phyloP scores from a whole-genome alignment of 805 yeast genomes.

The Jamesozyma hellenica region DNA sequence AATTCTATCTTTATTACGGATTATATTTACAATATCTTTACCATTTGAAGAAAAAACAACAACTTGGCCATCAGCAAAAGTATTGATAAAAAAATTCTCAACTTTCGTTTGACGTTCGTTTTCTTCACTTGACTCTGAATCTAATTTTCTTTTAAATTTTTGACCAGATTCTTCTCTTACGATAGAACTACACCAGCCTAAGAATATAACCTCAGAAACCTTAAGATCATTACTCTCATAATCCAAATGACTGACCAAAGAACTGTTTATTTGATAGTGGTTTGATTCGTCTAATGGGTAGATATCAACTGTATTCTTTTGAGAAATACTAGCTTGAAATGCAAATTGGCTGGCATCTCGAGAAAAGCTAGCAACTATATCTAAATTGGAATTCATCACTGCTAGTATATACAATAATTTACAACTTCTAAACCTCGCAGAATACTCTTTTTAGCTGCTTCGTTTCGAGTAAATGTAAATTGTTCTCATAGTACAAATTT shows the following conservation, averaged over 20 bases:
- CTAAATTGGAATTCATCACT: constrained; percentile 11
- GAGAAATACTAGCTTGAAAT: constrained; percentile 27
- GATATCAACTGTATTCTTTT: constrained; percentile 27
- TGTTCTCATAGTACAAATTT: no score
- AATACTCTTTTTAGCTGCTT: no score
- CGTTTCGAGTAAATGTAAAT: no score
- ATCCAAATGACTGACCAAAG: constrained; percentile 23
- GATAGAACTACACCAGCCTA: constrained; percentile 21
- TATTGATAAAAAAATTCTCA: constrained; percentile 24
- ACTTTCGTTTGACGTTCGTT: constrained; percentile 1
- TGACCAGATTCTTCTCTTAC: background rate
- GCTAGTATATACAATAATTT: no score
- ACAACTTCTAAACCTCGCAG: no score
- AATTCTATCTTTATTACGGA: constrained; percentile 29
- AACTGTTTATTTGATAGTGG: constrained; percentile 22
- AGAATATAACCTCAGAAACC: constrained; percentile 17
- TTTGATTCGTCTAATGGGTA: constrained; percentile 25
- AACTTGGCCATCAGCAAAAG: constrained; percentile 23
- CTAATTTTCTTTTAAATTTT: constrained; percentile 18
- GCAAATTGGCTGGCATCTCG: constrained; percentile 27
- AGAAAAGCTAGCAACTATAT: constrained; percentile 20
- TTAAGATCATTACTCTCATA: constrained; percentile 26
- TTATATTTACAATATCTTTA: constrained; percentile 28
- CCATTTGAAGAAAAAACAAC: constrained; percentile 27
- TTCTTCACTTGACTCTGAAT: constrained; percentile 9